Evolutionary conservation across 1,284 basidiomycete species (phyloP).

Genomic region (Mycosarcoma mackinlayi): DNA sequence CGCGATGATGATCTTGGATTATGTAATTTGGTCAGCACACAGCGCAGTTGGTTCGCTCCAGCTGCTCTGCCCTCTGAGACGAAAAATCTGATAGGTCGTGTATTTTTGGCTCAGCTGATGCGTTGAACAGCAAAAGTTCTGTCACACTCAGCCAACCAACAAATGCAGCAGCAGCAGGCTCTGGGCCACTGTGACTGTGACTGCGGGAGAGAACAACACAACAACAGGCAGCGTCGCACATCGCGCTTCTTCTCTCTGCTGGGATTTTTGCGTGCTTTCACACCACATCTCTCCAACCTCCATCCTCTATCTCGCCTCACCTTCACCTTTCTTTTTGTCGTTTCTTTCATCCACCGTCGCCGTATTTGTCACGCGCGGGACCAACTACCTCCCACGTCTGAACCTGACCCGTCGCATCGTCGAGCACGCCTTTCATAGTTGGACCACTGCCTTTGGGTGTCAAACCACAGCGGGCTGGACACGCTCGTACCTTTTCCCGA

Average conservation of each 20-base stretch:
- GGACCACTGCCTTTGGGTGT: background rate
- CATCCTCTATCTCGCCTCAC: background rate
- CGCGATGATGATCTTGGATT: too few relatives aligned
- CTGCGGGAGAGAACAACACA: slow-evolving; percentile 32
- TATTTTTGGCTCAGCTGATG: too few relatives aligned
- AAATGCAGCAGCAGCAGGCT: too few relatives aligned
- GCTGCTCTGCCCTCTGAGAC: too few relatives aligned
- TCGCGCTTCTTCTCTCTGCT: background rate
- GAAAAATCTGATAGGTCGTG: too few relatives aligned
- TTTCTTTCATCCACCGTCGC: background rate
- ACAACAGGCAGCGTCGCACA: slow-evolving; percentile 11
- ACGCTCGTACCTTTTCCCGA: slow-evolving; percentile 2
- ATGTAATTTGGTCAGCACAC: too few relatives aligned
- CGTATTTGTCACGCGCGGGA: background rate
- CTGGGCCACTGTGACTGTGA: too few relatives aligned
- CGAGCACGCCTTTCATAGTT: background rate
- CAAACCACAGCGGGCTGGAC: slow-evolving; percentile 2
- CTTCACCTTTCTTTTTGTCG: background rate
- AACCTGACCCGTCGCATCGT: background rate
- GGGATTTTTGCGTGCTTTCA: slow-evolving; percentile 3
- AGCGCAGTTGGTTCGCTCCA: too few relatives aligned
- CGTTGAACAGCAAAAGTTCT: too few relatives aligned
- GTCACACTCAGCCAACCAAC: background rate
- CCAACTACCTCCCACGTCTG: background rate
- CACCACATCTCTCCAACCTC: background rate